These are phyloP conservation scores for Schizochytrium sp. DNA, from an alignment of 108 stramenopile species.

Conservation along the genomic window DNA sequence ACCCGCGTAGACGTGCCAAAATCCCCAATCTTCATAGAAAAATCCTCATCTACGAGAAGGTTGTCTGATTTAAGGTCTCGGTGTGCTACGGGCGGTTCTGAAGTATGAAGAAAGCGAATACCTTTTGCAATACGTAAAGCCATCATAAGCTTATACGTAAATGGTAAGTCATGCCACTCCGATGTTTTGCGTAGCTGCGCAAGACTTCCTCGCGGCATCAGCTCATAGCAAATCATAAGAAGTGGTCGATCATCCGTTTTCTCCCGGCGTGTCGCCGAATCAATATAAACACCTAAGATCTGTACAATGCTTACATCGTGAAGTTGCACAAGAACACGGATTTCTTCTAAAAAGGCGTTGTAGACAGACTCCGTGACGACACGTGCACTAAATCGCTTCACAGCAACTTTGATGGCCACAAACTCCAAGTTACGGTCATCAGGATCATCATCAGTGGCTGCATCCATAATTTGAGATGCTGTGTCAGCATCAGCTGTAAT, in stretches of 20 bases:
- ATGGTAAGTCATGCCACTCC: background rate
- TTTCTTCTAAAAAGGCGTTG: constrained; percentile 11
- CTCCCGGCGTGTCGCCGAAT: constrained; percentile 10
- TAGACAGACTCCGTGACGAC: constrained; percentile 41
- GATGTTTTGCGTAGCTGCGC: background rate
- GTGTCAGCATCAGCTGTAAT: background rate
- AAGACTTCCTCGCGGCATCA: constrained; percentile 47
- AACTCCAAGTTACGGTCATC: background rate
- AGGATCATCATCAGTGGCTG: background rate
- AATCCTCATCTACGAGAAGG: constrained; percentile 86
- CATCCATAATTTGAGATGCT: background rate
- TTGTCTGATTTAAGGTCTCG: constrained; percentile 98
- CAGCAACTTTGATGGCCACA: constrained; percentile 1
- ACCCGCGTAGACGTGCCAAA: constrained; percentile 64
- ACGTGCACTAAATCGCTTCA: background rate
- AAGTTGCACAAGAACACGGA: background rate
- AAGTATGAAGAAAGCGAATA: constrained; percentile 92
- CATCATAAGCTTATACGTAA: constrained; percentile 35
- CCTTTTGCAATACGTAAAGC: constrained; percentile 89
- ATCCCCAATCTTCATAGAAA: constrained; percentile 68
- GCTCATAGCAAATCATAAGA: constrained; percentile 34
- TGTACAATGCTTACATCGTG: constrained; percentile 24
- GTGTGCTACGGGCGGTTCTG: constrained; percentile 94
- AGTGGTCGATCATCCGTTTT: background rate
- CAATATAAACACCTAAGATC: constrained; percentile 40